Evolutionary conservation across 176 grass and related monocot genomes (phyloP), one percentile per base, ranked within the genome.

Genomic region (Rhynchospora tenuis): DNA sequence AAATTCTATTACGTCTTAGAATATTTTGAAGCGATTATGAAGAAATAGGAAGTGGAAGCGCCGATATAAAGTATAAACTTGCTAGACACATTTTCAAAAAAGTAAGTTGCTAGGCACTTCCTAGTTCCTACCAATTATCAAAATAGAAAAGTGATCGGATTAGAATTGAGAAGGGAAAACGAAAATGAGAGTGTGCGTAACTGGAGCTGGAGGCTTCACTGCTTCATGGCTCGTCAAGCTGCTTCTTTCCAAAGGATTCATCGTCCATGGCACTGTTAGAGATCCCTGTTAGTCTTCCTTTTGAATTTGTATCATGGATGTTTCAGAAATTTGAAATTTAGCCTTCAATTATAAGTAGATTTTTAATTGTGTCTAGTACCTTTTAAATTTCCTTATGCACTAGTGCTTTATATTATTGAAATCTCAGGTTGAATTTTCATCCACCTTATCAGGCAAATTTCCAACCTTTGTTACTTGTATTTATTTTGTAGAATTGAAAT

Each of bases 171-270:
- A 59, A 59, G 58, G 9, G 80, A 85, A 19, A 72, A 83, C 69
- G 84, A 44, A 24, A 9, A 52, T 43, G 10, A 57, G 54, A 33
- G 88, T 90, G 60, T 92, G 90, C 86, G 90, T 95, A 73, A 95
- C 88, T 20, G 86, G 88, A 46, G 93, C 93, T 31, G 88, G 88
- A 1, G 93, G 93, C 20, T 92, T 92, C 79, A 15, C 89, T 15
- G 93, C 87, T 3, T 95, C 90, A 4, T 96, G 93, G 90, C 85
- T 90, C 44, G 86, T 92, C 43, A 79, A 51, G 67, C 88, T 70
- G 10, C 93, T 95, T 14, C 93, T 95, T 45, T 86, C 88, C 67
- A 60, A 67, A 1, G 90, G 86, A 57, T 92, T 85, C 86, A 2
- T 84, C 33, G 93, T 96, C 73, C 93, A 75, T 29, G 90, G 86